Evolutionary conservation across 805 yeast genomes (phyloP).

Genomic region (Nakazawaea populi): DNA sequence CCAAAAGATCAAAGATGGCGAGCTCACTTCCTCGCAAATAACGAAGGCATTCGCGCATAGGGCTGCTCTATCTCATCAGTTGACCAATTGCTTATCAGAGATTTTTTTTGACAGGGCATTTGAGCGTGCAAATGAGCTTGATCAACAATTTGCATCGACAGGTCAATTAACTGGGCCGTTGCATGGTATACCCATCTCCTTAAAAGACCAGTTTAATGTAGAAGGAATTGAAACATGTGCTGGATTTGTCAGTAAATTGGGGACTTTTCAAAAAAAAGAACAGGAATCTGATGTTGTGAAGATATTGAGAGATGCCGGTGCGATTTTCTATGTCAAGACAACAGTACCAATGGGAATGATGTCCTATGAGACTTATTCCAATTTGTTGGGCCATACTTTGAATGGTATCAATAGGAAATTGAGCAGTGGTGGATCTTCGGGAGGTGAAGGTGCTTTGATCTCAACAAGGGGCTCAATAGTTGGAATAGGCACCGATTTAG

Average conservation of each 20-base stretch:
- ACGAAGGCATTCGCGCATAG: slow-evolving; percentile 35
- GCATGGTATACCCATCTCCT: slow-evolving; percentile 40
- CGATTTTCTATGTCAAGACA: slow-evolving; percentile 37
- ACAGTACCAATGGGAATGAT: slow-evolving; percentile 39
- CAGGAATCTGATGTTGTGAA: slow-evolving; percentile 23
- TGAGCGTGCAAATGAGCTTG: slow-evolving; percentile 32
- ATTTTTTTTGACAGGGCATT: slow-evolving; percentile 36
- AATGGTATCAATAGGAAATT: slow-evolving; percentile 32
- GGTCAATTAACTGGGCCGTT: slow-evolving; percentile 34
- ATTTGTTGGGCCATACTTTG: slow-evolving; percentile 27
- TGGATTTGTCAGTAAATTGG: slow-evolving; percentile 25
- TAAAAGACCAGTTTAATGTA: slow-evolving; percentile 38
- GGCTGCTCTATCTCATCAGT: slow-evolving; percentile 35
- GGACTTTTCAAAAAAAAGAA: slow-evolving; percentile 22
- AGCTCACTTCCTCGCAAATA: slow-evolving; percentile 28
- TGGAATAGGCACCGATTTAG: slow-evolving; percentile 62
- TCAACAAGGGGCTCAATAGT: slow-evolving; percentile 35
- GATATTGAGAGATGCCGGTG: slow-evolving; percentile 30
- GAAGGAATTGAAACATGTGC: slow-evolving; percentile 33
- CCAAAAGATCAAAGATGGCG: slow-evolving; percentile 22
- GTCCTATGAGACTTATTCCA: slow-evolving; percentile 33
- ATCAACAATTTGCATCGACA: slow-evolving; percentile 25
- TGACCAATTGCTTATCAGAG: slow-evolving; percentile 35
- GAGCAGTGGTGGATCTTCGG: slow-evolving; percentile 39
- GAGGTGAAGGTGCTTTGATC: slow-evolving; percentile 37